These are phyloP conservation scores for Penicillium sp. DNA, from an alignment of 2,329 filamentous ascomycete species.

Conservation along the genomic window DNA sequence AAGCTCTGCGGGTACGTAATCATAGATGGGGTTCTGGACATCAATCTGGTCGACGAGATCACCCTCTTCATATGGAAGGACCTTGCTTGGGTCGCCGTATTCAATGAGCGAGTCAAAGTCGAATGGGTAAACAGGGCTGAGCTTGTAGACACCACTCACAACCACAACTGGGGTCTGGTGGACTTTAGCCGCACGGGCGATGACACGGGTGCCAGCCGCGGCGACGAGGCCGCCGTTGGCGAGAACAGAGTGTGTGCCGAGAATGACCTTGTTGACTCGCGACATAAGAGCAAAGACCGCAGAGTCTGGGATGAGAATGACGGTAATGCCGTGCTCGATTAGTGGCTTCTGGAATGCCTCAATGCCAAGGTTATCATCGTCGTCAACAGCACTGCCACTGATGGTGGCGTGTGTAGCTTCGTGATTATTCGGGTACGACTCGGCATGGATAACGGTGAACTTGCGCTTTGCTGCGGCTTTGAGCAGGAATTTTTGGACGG, in stretches of 20 bases:
- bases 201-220: slow-evolving; percentile 76
- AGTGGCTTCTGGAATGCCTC: slow-evolving; percentile 73
- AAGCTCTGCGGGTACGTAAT: slow-evolving; percentile 76
- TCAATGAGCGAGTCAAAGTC: slow-evolving; percentile 80
- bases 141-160: slow-evolving; percentile 86
- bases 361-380: slow-evolving; percentile 49
- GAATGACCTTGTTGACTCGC: slow-evolving; percentile 89
- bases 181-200: slow-evolving; percentile 80
- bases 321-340: slow-evolving; percentile 71
- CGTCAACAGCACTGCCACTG: slow-evolving; percentile 52
- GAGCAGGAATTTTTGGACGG: slow-evolving; percentile 84
- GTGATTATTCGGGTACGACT: slow-evolving; percentile 69
- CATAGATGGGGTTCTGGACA: slow-evolving; percentile 75
- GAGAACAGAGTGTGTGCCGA: slow-evolving; percentile 82
- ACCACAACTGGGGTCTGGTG: slow-evolving; percentile 84
- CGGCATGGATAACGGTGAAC: slow-evolving; percentile 85
- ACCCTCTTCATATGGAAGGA: slow-evolving; percentile 76
- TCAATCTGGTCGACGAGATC: slow-evolving; percentile 74
- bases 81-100: slow-evolving; percentile 75
- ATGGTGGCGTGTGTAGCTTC: slow-evolving; percentile 62
- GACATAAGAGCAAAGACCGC: slow-evolving; percentile 93
- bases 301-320: slow-evolving; percentile 80
- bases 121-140: slow-evolving; percentile 85
- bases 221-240: slow-evolving; percentile 85
- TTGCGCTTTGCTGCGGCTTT: slow-evolving; percentile 84